phyloP scores from a whole-genome alignment of 805 yeast species.

The Spathaspora arborariae region DNA sequence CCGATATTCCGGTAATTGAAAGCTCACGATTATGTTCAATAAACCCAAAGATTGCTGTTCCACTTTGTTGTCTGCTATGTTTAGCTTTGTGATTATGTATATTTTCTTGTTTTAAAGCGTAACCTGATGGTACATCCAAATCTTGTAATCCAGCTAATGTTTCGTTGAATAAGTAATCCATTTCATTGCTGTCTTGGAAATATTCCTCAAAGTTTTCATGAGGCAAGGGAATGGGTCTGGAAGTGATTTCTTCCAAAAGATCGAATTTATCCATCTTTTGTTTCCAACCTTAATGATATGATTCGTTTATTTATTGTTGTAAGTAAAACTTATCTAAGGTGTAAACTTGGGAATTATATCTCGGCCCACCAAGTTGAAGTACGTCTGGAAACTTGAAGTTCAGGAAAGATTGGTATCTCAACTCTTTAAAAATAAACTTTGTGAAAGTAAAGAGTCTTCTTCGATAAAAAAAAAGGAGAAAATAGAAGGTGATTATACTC shows the following conservation, averaged over 20 bases:
- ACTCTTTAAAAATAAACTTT: not conserved
- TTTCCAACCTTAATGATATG: not conserved
- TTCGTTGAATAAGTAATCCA: conserved; percentile 55
- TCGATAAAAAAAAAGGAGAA: not conserved
- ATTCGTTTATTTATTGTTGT: not conserved
- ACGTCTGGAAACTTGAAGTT: not conserved
- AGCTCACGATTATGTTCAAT: conserved; percentile 59
- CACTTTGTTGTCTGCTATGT: conserved; percentile 66
- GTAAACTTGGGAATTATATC: not conserved
- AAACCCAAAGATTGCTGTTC: conserved; percentile 79
- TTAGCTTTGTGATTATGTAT: conserved; percentile 14
- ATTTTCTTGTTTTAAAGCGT: conserved; percentile 10
- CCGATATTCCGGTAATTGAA: conserved; percentile 50
- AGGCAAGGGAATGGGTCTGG: conserved; percentile 44
- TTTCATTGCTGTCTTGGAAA: conserved; percentile 39
- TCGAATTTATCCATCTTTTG: conserved; percentile 19
- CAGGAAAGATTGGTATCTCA: not conserved
- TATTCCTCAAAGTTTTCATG: conserved; percentile 52
- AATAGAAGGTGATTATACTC: not conserved
- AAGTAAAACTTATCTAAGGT: not conserved
- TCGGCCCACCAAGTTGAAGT: not conserved
- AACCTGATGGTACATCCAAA: conserved; percentile 57
- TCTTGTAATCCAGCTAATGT: conserved; percentile 56
- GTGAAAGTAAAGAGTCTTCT: not conserved
- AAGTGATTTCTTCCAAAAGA: conserved; percentile 29